Percentiles rank a stretch among this genome's conserved stretches.
These are phyloP conservation scores for Plectranthus barbatus DNA, from an alignment of 257 asterid genomes.

Conservation along the genomic window DNA sequence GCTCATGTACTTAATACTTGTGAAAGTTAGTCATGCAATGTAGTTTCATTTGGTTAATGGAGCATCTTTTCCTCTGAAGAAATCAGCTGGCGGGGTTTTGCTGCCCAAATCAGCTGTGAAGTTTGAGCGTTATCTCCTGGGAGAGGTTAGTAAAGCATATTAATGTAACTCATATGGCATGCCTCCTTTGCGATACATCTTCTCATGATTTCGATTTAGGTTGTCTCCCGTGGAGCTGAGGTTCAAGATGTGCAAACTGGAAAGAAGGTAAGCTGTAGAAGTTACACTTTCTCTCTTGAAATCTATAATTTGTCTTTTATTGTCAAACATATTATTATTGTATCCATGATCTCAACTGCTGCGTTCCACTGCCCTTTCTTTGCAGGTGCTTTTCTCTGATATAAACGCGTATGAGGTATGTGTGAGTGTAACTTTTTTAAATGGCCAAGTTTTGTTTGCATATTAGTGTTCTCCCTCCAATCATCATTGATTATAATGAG, in stretches of 20 bases:
- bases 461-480: too few species aligned
- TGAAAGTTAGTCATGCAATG: neutral
- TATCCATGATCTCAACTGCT: neutral
- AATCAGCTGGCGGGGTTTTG: conserved; percentile 92
- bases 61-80: conserved; percentile 30
- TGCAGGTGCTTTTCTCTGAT: conserved; percentile 93
- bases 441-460: neutral
- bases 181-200: neutral
- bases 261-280: conserved; percentile 48
- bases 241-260: conserved; percentile 57
- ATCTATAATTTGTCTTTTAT: neutral
- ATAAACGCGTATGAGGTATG: conserved; percentile 80
- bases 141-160: conserved; percentile 56
- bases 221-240: conserved; percentile 71
- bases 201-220: conserved; percentile 25
- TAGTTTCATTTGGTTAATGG: conserved; percentile 7
- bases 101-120: conserved; percentile 88
- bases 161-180: neutral
- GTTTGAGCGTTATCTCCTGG: conserved; percentile 78
- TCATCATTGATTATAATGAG: too few species aligned
- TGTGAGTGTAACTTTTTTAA: neutral
- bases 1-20: neutral
- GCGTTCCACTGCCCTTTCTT: neutral
- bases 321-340: neutral
- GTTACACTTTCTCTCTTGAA: neutral